These are phyloP conservation scores for Iris pallida DNA, from an alignment of 116 monocot genomes.

Conservation along the genomic window DNA sequence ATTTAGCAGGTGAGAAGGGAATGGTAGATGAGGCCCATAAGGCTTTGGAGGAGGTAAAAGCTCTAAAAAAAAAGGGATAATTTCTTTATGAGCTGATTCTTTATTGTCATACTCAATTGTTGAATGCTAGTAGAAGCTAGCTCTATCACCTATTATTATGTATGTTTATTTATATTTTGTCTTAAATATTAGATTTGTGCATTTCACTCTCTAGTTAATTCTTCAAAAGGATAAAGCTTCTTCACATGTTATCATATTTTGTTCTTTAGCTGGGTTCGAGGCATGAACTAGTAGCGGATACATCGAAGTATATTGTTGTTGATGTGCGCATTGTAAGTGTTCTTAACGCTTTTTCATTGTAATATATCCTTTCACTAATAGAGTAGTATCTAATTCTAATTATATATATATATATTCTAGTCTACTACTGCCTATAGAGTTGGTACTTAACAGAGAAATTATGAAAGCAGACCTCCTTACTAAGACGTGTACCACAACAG, in stretches of 20 bases:
- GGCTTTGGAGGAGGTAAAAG: conserved; percentile 83
- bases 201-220: not conserved
- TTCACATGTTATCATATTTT: not conserved
- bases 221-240: not conserved
- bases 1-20: conserved; percentile 64
- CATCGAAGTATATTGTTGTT: conserved; percentile 73
- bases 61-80: conserved; percentile 79
- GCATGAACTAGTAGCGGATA: conserved; percentile 49
- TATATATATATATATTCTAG: too few species aligned
- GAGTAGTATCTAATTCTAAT: too few species aligned
- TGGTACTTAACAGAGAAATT: too few species aligned
- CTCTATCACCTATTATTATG: too few species aligned
- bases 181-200: not conserved
- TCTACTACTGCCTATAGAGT: too few species aligned
- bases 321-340: conserved; percentile 89
- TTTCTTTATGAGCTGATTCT: not conserved
- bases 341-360: too few species aligned
- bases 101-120: not conserved
- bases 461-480: too few species aligned
- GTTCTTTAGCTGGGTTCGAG: conserved; percentile 43
- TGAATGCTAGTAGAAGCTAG: too few species aligned
- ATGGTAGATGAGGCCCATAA: conserved; percentile 90
- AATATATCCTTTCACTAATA: too few species aligned
- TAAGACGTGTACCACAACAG: too few species aligned
- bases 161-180: not conserved